Base-by-base conservation (phyloP, 805 yeast genomes). In the Wickerhamomyces silvicola region DNA sequence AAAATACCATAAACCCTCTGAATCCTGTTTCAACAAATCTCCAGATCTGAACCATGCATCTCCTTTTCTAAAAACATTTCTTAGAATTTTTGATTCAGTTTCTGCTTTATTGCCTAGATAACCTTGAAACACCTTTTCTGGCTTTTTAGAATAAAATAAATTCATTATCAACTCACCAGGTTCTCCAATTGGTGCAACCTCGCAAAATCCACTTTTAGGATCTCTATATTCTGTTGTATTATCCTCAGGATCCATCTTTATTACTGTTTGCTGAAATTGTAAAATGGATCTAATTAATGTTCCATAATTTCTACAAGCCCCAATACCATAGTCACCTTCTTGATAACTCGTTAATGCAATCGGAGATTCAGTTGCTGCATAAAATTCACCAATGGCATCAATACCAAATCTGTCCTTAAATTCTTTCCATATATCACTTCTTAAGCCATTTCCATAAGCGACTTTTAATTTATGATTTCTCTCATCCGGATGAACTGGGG, bases 21-120 rank as follows among this genome's bases (percentile, higher is more conserved):
- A 65, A 55, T 86, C 95, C 52, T 67, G 60, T 45, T 64, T 75
- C 50, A 90, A 64, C 43, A 88, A 66, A 55, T 88, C 97, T 26
- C 96, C 97, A 18, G 85, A 72, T 50, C 96, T 69, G 49, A 82
- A 81, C 81, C 86, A 88, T 1, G 94, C 94, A 57, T 88, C 97
- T 17, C 95, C 96, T 48, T 80, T 74, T 40, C 62, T 70, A 61
- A 82, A 83, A 5, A 88, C 92, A 53, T 86, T 70, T 32, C 74
- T 62, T 6, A 79, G 56, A 14, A 88, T 70, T 56, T 88, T 90
- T 5, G 85, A 76, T 41, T 75, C 72, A 3, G 95, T 81, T 21
- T 92, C 96, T 35, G 68, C 65, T 45, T 75, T 70, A 57, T 88
- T 84, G 18, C 90, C 90, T 31, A 79, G 63, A 54, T 88, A 88